phyloP scores from a whole-genome alignment of 495 filamentous ascomycete genomes.

The Aspergillus olivimuriae region DNA sequence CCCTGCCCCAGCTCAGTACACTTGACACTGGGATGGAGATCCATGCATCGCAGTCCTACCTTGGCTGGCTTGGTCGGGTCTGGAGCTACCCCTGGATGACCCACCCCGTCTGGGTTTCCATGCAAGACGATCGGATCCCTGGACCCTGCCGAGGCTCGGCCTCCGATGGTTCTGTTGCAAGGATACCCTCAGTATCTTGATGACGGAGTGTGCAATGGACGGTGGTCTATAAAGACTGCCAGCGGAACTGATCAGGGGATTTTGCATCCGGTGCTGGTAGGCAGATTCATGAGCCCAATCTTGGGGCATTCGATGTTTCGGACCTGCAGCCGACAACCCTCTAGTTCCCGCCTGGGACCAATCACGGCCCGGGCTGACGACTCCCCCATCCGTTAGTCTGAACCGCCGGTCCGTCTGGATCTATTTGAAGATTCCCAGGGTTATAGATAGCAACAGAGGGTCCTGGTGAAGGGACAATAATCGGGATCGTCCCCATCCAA shows the following conservation, averaged over 20 bases:
- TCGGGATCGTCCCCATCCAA: no score
- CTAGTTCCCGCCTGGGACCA: background rate
- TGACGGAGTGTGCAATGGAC: no score
- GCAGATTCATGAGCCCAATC: background rate
- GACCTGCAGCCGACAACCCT: background rate
- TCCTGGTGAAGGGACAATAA: no score
- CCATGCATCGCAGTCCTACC: no score
- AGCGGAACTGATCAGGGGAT: background rate
- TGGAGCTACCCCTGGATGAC: constrained; percentile 13
- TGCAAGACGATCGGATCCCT: no score
- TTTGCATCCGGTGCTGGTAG: background rate
- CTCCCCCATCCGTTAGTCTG: background rate
- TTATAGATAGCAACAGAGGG: no score
- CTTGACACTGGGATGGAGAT: no score
- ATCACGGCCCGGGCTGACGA: no score
- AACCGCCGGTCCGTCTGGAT: background rate
- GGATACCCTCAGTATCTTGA: background rate
- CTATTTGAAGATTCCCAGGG: background rate
- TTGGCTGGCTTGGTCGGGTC: no score
- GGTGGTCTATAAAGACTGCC: background rate
- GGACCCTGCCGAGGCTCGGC: background rate
- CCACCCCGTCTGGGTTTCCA: constrained; percentile 6
- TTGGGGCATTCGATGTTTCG: background rate
- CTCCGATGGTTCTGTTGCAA: background rate
- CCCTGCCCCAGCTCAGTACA: no score